Conservation (phyloP, 345 rosid species). For the Camelina neglecta region DNA sequence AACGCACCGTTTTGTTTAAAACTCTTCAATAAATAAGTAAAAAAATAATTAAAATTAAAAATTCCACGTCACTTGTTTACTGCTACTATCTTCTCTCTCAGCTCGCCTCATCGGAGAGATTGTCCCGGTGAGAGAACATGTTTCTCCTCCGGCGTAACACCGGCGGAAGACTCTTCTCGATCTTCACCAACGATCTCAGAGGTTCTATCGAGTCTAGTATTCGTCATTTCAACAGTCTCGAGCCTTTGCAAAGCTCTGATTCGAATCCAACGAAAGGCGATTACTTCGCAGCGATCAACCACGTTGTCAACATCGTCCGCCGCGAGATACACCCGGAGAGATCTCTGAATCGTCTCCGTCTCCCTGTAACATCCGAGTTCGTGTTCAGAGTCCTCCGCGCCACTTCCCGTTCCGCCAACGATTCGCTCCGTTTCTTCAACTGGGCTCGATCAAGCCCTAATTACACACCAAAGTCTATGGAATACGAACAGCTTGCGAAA, state of each 20-base stretch:
- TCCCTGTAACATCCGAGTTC: conserved; percentile 67
- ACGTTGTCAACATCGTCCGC: conserved; percentile 76
- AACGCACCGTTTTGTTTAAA: conserved; percentile 16
- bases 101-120: neutral
- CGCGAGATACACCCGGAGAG: conserved; percentile 86
- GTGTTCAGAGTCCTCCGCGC: conserved; percentile 87
- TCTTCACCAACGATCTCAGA: neutral
- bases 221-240: conserved; percentile 25
- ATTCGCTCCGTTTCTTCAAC: conserved; percentile 85
- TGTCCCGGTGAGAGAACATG: conserved; percentile 32
- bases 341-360: conserved; percentile 63
- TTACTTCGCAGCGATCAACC: conserved; percentile 79
- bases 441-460: conserved; percentile 67
- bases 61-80: conserved; percentile 29
- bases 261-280: conserved; percentile 56
- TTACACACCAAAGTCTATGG: conserved; percentile 71
- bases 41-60: neutral
- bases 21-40: neutral
- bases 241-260: conserved; percentile 38
- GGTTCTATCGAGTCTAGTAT: neutral
- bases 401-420: conserved; percentile 63
- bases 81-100: neutral
- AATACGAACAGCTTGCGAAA: conserved; percentile 72
- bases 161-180: conserved; percentile 21
- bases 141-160: conserved; percentile 32